Percentiles rank a stretch among this genome's conserved stretches.
Conservation (phyloP, 257 asterid genomes). For the Perilla frutescens region DNA sequence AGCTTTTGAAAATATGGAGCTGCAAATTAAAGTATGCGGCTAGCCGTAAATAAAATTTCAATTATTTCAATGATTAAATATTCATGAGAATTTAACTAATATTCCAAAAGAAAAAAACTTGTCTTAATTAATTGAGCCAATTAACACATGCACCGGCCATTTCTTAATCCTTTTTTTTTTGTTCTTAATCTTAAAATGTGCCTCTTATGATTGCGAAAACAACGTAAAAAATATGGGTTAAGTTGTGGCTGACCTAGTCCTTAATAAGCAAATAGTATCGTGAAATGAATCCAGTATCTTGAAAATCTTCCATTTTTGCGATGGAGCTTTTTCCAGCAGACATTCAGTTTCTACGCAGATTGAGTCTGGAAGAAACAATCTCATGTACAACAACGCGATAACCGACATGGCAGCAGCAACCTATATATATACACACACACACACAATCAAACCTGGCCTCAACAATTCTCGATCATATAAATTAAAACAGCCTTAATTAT, state of each 20-base stretch:
- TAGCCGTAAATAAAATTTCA: too few species aligned
- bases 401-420: constrained; percentile 63
- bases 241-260: constrained; percentile 53
- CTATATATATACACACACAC: constrained; percentile 35
- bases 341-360: constrained; percentile 46
- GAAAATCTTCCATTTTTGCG: constrained; percentile 44
- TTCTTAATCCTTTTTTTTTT: too few species aligned
- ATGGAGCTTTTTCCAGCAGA: constrained; percentile 60
- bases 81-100: too few species aligned
- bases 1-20: constrained; percentile 71
- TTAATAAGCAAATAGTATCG: constrained; percentile 60
- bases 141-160: too few species aligned
- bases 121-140: background rate
- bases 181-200: too few species aligned
- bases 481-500: too few species aligned
- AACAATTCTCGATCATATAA: too few species aligned
- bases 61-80: too few species aligned
- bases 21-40: constrained; percentile 30
- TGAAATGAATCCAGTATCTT: constrained; percentile 46
- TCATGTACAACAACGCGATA: constrained; percentile 70
- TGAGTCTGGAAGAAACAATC: constrained; percentile 70
- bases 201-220: too few species aligned
- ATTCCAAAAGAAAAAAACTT: too few species aligned
- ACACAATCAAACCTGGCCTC: background rate
- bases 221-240: too few species aligned